Evolutionary conservation across 2,329 filamentous ascomycete genomes (phyloP).

Genomic region (Epichloe brachyelytri): DNA sequence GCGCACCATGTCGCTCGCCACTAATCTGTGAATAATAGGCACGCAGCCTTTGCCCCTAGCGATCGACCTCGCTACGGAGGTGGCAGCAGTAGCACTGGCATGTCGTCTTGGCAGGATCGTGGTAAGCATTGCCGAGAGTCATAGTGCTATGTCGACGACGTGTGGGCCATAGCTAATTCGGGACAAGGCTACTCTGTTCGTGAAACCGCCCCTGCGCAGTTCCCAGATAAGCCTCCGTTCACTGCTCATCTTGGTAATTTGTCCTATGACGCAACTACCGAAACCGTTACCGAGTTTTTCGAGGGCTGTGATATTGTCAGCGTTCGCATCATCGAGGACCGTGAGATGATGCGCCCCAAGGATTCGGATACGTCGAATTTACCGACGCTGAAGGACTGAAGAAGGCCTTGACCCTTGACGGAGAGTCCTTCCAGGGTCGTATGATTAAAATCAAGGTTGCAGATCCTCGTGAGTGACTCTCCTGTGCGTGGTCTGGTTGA

Average conservation of each 20-base stretch:
- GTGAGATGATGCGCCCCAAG: conserved; percentile 85
- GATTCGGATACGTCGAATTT: conserved; percentile 97
- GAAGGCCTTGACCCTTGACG: conserved; percentile 75
- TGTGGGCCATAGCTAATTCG: conserved; percentile 9
- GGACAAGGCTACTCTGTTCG: conserved; percentile 44
- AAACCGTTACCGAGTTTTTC: conserved; percentile 78
- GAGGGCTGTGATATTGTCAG: conserved; percentile 71
- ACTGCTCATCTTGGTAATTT: conserved; percentile 95
- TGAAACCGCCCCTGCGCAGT: conserved; percentile 57
- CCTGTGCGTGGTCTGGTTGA: neutral
- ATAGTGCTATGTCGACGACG: neutral
- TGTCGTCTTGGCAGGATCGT: conserved; percentile 30
- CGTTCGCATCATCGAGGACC: conserved; percentile 94
- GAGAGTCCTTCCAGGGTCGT: conserved; percentile 72
- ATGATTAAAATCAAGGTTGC: conserved; percentile 90
- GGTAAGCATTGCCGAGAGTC: conserved; percentile 19
- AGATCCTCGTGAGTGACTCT: conserved; percentile 68
- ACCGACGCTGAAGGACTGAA: conserved; percentile 76
- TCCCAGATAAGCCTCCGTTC: conserved; percentile 86
- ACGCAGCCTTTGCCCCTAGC: conserved; percentile 43
- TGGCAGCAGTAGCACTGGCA: conserved; percentile 15
- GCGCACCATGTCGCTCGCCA: neutral
- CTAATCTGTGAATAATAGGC: conserved; percentile 22
- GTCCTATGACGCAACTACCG: conserved; percentile 81
- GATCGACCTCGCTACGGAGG: conserved; percentile 29